Evolutionary conservation across 768 basidiomycete genomes (phyloP), one percentile per base, ranked within the genome.

Genomic region (Crassisporium funariophilum): DNA sequence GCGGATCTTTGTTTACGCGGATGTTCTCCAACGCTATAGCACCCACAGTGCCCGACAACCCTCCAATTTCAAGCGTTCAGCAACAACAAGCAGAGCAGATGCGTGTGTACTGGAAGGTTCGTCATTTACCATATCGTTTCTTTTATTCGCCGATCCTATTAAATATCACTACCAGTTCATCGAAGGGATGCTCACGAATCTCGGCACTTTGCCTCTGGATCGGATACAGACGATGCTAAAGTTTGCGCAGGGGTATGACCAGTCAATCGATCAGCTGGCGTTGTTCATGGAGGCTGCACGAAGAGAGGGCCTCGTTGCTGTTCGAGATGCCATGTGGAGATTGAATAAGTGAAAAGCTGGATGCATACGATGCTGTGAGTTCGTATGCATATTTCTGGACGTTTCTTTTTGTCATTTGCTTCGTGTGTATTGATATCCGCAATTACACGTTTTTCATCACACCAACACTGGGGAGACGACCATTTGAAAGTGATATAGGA

Each of bases 141-240:
- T 6, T 40, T 4, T 50, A 11, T n/a, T 31, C n/a, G 29, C 29
- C 29, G 29, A 11, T 31, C 11, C 29, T 31, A 2, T 31, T 31
- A 2, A 10, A 10, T n/a, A 7, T 31, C 5, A n/a, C 10, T 11
- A 31, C 29, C n/a, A 91, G 88, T 95, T 87, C 67, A 88, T 95
- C 50, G 86, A 91, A 66, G 91, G 89, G 21, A 92, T 93, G 87
- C 83, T 97, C 47, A 92, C 83, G 44, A 95, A 93, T 62, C 71
- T 98, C 35, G 88, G 88, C 8, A 64, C 81, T 2, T 74, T 94
- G 12, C 77, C 86, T 2, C 59, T 90, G 35, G 86, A 90, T 50
- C 79, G 88, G n/a, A 92, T 97, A 58, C 93, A 97, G 61, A 74
- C 78, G 2, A 93, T 94, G 88, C 75, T 97, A 49, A 84, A 81